phyloP scores from a whole-genome alignment of 139 green algal species.

The Dunaliella primolecta region DNA sequence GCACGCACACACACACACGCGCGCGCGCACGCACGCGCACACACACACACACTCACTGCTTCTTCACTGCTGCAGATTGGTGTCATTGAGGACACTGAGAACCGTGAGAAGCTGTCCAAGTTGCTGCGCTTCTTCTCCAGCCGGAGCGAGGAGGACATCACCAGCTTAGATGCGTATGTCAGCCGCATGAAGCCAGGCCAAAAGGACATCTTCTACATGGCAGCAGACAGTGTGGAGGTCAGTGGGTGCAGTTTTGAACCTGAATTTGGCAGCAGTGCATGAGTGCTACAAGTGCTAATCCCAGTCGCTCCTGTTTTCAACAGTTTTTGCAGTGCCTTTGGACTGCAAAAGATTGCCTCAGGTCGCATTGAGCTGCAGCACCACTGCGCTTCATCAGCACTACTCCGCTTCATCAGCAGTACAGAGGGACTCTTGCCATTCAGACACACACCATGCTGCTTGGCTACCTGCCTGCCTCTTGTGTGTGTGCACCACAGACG shows the following conservation, averaged over 20 bases:
- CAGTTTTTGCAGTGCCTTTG: no score
- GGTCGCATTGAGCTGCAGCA: no score
- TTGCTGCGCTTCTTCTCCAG: constrained; percentile 77
- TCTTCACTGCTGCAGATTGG: constrained; percentile 60
- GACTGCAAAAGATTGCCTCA: no score
- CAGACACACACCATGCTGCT: no score
- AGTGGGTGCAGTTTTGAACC: background rate
- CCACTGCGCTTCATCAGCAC: no score
- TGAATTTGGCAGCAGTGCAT: background rate
- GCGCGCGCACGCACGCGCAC: background rate
- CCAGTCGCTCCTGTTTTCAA: no score
- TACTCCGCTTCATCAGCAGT: no score
- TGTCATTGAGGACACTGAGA: constrained; percentile 87
- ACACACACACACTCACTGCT: background rate
- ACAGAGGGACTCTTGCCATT: no score
- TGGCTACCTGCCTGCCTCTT: background rate
- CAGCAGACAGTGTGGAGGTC: constrained; percentile 34
- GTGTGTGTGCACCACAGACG: background rate
- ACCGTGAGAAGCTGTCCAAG: constrained; percentile 68
- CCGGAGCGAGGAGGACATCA: constrained; percentile 60
- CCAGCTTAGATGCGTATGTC: constrained; percentile 82
- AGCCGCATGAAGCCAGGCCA: constrained; percentile 84
- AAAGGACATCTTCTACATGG: constrained; percentile 95
- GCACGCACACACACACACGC: no score
- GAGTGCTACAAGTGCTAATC: background rate